Base-by-base conservation (phyloP, 352 stramenopile species). In the Bremia lactucae region DNA sequence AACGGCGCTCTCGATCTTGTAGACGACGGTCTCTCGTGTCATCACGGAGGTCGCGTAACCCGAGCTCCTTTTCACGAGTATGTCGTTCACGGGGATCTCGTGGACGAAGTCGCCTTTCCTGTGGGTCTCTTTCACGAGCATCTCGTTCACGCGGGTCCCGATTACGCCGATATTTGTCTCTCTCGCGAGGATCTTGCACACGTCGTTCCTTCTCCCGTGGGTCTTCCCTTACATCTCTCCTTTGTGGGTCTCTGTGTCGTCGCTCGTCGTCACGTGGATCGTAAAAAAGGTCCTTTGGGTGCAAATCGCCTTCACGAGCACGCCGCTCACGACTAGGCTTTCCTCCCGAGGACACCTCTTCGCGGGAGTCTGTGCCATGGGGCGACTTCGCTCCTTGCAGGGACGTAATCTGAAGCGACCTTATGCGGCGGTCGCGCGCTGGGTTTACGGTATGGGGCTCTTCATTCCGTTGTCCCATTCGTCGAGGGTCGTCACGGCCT, bases 341-440 rank as follows among this genome's bases (percentile, higher is more conserved):
- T n/a, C 37, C 36, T 41, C 43, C 36, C n/a, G 24, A 37, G 10
- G 41, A 50, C 33, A 56, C 26, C 6, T 46, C 40, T 14, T 57
- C 42, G 19, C 35, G 42, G n/a, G 45, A 31, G 23, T 54, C 43
- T 31, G 35, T 46, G 19, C 38, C 36, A 6, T 49, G 49, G 4
- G 49, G 48, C 38, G 42, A 60, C 24, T 36, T 45, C 4, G 34
- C 35, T 4, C 38, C 26, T 18, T 53, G 50, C 4, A 45, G 40
- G 33, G 46, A 49, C n/a, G 38, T 48, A 29, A 38, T 29, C 8
- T 46, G 38, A 6, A 49, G 43, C 20, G 49, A 61, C 18, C 37
- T 45, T 29, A 59, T 42, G 13, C 48, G 56, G 1, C 33, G 42
- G n/a, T 46, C 52, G 7, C 47, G 56, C 14, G 46, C 42, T 40